Conservation (phyloP, 2,329 filamentous ascomycete species). For the Chaetothyriales sp. region DNA sequence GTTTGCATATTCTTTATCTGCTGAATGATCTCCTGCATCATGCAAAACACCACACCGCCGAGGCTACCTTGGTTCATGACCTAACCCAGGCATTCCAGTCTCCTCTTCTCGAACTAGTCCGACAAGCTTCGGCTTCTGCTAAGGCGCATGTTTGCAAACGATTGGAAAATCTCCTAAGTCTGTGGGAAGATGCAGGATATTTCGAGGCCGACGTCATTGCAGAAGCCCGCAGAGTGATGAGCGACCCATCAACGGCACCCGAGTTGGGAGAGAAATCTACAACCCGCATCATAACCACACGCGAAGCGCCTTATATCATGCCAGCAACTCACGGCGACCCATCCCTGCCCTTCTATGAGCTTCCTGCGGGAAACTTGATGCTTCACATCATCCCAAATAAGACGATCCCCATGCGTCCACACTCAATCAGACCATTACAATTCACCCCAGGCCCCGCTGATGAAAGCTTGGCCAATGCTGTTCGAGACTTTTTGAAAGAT, state of each 20-base stretch:
- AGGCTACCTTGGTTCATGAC: slow-evolving; percentile 24
- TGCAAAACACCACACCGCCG: slow-evolving; percentile 36
- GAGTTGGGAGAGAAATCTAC: background rate
- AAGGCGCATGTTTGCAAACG: slow-evolving; percentile 54
- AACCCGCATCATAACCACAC: slow-evolving; percentile 2
- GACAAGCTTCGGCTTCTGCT: slow-evolving; percentile 38
- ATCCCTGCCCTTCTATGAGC: slow-evolving; percentile 61
- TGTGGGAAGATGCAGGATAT: slow-evolving; percentile 59
- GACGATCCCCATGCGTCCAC: slow-evolving; percentile 56
- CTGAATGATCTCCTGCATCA: slow-evolving; percentile 68
- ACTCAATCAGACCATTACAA: slow-evolving; percentile 57
- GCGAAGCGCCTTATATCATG: slow-evolving; percentile 52
- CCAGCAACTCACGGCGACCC: slow-evolving; percentile 66
- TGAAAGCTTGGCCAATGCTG: slow-evolving; percentile 49
- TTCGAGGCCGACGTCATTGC: slow-evolving; percentile 42
- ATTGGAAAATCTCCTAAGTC: slow-evolving; percentile 47
- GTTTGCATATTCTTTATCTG: slow-evolving; percentile 64
- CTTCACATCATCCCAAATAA: slow-evolving; percentile 67
- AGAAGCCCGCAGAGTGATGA: slow-evolving; percentile 39
- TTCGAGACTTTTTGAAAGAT: slow-evolving; percentile 57
- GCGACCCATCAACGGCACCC: background rate
- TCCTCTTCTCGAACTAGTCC: slow-evolving; percentile 49
- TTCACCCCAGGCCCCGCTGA: slow-evolving; percentile 56
- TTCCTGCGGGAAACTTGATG: slow-evolving; percentile 70
- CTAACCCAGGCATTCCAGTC: slow-evolving; percentile 46